Evolutionary conservation across 164 flowering plant species (phyloP).

Genomic region (Macadamia integrifolia): DNA sequence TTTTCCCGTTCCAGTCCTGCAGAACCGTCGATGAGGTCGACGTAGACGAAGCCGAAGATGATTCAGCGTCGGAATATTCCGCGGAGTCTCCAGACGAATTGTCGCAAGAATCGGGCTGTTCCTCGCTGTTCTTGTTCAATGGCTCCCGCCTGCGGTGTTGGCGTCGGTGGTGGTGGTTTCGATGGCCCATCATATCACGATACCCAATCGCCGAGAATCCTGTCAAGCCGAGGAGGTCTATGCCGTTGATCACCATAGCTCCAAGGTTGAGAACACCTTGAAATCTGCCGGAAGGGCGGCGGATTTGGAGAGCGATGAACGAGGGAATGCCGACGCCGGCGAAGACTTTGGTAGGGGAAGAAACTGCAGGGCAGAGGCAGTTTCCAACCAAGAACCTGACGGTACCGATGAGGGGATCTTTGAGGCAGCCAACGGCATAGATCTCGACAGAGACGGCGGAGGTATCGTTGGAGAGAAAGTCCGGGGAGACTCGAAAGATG

Average conservation of each 20-base stretch:
- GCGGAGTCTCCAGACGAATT: constrained; percentile 13
- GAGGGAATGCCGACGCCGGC: constrained; percentile 26
- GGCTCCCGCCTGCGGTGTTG: constrained; percentile 3
- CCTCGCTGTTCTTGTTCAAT: constrained; percentile 5
- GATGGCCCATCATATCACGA: constrained; percentile 49
- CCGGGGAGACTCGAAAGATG: background rate
- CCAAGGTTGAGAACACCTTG: constrained; percentile 73
- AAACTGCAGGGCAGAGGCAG: constrained; percentile 15
- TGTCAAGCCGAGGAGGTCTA: constrained; percentile 22
- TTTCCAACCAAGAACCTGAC: constrained; percentile 64
- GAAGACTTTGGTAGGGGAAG: background rate
- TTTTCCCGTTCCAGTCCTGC: constrained; percentile 54
- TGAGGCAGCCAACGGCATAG: constrained; percentile 1
- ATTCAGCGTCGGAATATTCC: constrained; percentile 27
- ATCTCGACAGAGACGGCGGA: constrained; percentile 5
- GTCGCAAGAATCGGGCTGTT: constrained; percentile 13
- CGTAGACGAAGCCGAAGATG: constrained; percentile 43
- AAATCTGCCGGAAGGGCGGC: constrained; percentile 75
- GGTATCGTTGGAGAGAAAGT: background rate
- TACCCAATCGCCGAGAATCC: constrained; percentile 41
- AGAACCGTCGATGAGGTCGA: constrained; percentile 40
- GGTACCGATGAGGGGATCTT: constrained; percentile 59
- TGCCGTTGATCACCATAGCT: constrained; percentile 30
- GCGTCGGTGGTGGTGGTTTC: constrained; percentile 9
- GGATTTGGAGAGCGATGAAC: constrained; percentile 67